Conservation (phyloP, 2,329 filamentous ascomycete genomes). For the Epichloe uncinata region DNA sequence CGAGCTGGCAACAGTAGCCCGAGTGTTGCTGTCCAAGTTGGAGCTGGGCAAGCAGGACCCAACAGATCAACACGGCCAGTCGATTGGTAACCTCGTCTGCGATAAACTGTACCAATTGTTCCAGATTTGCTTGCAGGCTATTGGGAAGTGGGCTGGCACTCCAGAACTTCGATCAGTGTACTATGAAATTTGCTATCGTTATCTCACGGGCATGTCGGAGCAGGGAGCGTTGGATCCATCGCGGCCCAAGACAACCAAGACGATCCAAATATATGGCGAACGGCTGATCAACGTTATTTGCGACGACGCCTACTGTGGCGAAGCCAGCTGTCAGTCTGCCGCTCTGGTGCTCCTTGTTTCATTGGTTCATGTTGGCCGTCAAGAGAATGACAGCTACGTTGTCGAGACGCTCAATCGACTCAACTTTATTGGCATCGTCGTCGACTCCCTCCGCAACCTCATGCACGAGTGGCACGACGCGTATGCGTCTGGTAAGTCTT, state of each 20-base stretch:
- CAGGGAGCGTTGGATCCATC: conserved; percentile 33
- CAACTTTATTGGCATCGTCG: conserved; percentile 82
- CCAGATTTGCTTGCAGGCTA: conserved; percentile 69
- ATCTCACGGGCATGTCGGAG: conserved; percentile 57
- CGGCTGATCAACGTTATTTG: conserved; percentile 75
- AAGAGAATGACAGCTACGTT: conserved; percentile 59
- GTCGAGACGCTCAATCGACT: conserved; percentile 69
- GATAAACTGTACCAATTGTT: conserved; percentile 89
- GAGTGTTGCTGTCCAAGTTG: conserved; percentile 58
- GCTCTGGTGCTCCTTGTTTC: conserved; percentile 75
- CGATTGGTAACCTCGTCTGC: conserved; percentile 59
- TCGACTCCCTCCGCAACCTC: conserved; percentile 74
- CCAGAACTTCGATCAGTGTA: conserved; percentile 67
- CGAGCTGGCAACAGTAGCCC: conserved; percentile 65
- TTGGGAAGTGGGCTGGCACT: conserved; percentile 58
- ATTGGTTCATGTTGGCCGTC: conserved; percentile 58
- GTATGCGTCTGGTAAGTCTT: conserved; percentile 36
- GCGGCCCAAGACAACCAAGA: conserved; percentile 54
- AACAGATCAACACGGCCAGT: conserved; percentile 29
- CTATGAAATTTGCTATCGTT: conserved; percentile 84
- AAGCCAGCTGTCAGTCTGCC: conserved; percentile 68
- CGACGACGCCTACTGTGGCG: conserved; percentile 82
- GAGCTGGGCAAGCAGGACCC: conserved; percentile 35
- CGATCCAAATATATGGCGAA: conserved; percentile 55
- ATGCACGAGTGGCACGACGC: conserved; percentile 56